A percentile compares a stretch with the other conserved stretches of the same genome.
Evolutionary conservation across 2,329 filamentous ascomycete genomes (phyloP).

Genomic region (Penicillium psychrosexuale): DNA sequence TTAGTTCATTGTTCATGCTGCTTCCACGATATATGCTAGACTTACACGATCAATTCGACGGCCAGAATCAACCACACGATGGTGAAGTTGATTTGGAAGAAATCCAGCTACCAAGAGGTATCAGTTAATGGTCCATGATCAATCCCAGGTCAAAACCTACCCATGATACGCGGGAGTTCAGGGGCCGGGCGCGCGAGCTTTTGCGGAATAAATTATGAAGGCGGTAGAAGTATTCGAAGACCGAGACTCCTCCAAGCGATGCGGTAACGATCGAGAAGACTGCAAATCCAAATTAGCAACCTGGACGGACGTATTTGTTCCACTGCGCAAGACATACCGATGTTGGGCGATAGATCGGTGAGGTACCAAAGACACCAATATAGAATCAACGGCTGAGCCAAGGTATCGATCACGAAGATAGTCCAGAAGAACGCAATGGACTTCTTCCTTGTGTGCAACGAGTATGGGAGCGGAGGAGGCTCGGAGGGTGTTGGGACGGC

Average conservation of each 20-base stretch:
- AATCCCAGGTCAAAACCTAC: slow-evolving; percentile 23
- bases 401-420: slow-evolving; percentile 57
- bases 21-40: not conserved
- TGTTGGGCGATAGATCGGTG: slow-evolving; percentile 47
- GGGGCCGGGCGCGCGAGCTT: slow-evolving; percentile 36
- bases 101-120: slow-evolving; percentile 36
- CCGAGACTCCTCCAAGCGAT: slow-evolving; percentile 40
- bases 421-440: slow-evolving; percentile 59
- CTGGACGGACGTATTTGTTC: not conserved
- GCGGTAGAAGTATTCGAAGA: slow-evolving; percentile 45
- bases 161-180: slow-evolving; percentile 45
- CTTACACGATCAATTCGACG: slow-evolving; percentile 44
- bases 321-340: slow-evolving; percentile 31
- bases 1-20: slow-evolving; percentile 12
- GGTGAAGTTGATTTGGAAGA: slow-evolving; percentile 48
- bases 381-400: slow-evolving; percentile 57
- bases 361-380: slow-evolving; percentile 62
- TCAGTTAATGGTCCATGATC: slow-evolving; percentile 4
- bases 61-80: slow-evolving; percentile 45
- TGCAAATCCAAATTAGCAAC: slow-evolving; percentile 17
- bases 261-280: slow-evolving; percentile 45
- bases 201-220: slow-evolving; percentile 40
- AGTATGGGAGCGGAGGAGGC: slow-evolving; percentile 56
- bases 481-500: slow-evolving; percentile 21
- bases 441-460: slow-evolving; percentile 53